Conservation (phyloP, 192 early-diverging fungal genomes). For the Entomortierella chlamydospora region DNA sequence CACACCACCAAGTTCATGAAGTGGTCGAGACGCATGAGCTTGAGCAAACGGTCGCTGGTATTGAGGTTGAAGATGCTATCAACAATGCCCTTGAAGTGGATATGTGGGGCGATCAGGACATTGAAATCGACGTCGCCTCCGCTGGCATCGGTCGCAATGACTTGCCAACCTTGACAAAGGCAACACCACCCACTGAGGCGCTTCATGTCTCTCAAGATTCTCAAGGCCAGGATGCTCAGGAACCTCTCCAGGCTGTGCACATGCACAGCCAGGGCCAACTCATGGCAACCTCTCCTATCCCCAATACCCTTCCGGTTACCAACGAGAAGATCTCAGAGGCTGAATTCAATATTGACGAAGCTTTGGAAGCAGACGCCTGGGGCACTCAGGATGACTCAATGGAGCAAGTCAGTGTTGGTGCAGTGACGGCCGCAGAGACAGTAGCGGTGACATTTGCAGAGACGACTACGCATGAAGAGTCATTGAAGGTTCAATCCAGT, state of each 20-base stretch:
- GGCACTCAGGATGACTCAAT: slow-evolving; percentile 1
- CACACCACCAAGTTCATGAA: not conserved
- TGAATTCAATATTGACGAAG: slow-evolving; percentile 15
- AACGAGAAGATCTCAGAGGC: not conserved
- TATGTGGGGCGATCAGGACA: slow-evolving; percentile 5
- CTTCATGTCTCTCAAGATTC: too few species aligned
- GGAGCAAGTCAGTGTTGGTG: not conserved
- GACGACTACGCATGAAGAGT: too few species aligned
- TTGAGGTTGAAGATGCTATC: not conserved
- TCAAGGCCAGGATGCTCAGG: not conserved
- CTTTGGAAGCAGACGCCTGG: slow-evolving; percentile 14
- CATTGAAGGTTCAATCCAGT: too few species aligned
- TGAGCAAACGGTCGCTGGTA: not conserved
- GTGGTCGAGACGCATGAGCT: not conserved
- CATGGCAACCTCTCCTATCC: too few species aligned
- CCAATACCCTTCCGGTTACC: too few species aligned
- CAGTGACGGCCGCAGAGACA: not conserved
- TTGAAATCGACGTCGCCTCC: not conserved
- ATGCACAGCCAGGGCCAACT: too few species aligned
- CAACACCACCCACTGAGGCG: not conserved
- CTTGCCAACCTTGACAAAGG: not conserved
- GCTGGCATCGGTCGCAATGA: not conserved
- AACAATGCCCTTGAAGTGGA: slow-evolving; percentile 4
- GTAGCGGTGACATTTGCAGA: not conserved
- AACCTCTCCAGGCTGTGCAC: not conserved